Evolutionary conservation across 2,329 filamentous ascomycete species (phyloP), one percentile per base, ranked within the genome.

Genomic region (Dendryphion nanum): DNA sequence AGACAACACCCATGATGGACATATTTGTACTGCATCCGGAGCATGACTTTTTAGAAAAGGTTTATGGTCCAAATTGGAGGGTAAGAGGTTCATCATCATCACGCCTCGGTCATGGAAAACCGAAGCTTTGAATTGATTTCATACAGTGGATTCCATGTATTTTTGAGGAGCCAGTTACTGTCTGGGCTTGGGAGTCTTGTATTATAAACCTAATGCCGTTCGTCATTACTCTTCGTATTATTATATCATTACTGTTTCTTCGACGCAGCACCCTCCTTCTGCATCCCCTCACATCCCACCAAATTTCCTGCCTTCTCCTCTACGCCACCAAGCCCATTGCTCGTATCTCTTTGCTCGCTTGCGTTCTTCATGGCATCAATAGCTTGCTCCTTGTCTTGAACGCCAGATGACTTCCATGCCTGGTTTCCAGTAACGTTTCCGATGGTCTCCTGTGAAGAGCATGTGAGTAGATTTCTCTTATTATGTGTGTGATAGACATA

Each of bases 211-310:
- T n/a, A n/a, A n/a, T n/a, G n/a, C n/a, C n/a, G n/a, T n/a, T n/a
- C n/a, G n/a, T 26, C 23, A 8, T 26, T 26, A n/a, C 23, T n/a
- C 23, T n/a, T 26, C 23, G n/a, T 26, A 8, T n/a, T n/a, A n/a
- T n/a, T n/a, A n/a, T n/a, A n/a, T n/a, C n/a, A n/a, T 16, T 17
- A 30, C 29, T 30, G 8, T 16, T 55, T 51, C 53, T 57, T 59
- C 24, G 48, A 55, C 50, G 56, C 51, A 2, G 43, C 54, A 0
- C 60, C 60, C 51, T 64, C 59, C 48, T 59, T 72, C 62, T 77
- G 68, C 83, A 87, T 86, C 0, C 83, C 83, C 61, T 83, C 79
- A 48, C 83, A 87, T 0, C 83, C 83, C 0, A 79, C 75, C 1
- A 76, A 64, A 54, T 77, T 78, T 5, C 83, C 83, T 0, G 80